Base-by-base conservation (phyloP, 129 eudicot species). In the Heracleum sosnowskyi region DNA sequence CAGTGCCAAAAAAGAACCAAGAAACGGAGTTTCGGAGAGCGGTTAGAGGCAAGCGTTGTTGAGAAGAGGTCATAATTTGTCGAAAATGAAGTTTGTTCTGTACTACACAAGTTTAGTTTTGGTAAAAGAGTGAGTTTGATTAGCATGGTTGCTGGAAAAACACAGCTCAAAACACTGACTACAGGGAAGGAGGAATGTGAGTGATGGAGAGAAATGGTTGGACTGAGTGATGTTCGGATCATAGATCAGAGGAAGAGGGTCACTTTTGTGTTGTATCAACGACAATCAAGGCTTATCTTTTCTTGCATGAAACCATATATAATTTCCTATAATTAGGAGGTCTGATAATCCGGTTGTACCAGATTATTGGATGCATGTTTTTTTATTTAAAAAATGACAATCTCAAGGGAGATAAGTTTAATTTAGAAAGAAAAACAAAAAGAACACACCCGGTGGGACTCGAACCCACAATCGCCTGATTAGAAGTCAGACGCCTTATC, bases 401-500 rank as follows among this genome's bases (percentile, higher is more conserved):
- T 2, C 39, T 36, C 39, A n/a, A n/a, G n/a, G n/a, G n/a, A n/a
- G n/a, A n/a, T n/a, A n/a, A n/a, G n/a, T n/a, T n/a, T n/a, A n/a
- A n/a, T n/a, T n/a, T n/a, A n/a, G n/a, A n/a, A n/a, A n/a, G n/a
- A n/a, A n/a, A n/a, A n/a, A n/a, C 3, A 44, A 44, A 44, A 29
- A 4, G 37, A 64, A 0, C 97, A 90, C 93, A 86, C 92, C 92
- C 93, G 88, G 96, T 90, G 96, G 97, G 93, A 90, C 93, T 90
- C 96, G 93, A 92, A 90, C 97, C 98, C 98, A 90, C 97, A 93
- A 89, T 93, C 98, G 98, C 91, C 85, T 90, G 97, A 90, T 93
- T 93, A 93, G 98, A 90, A 93, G 94, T 93, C 94, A 93, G 87
- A 82, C 97, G 94, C 98, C 98, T 93, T 90, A 93, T 93, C 97